Evolutionary conservation across 2,329 filamentous ascomycete genomes (phyloP).

Genomic region (Mollisiaceae sp.): DNA sequence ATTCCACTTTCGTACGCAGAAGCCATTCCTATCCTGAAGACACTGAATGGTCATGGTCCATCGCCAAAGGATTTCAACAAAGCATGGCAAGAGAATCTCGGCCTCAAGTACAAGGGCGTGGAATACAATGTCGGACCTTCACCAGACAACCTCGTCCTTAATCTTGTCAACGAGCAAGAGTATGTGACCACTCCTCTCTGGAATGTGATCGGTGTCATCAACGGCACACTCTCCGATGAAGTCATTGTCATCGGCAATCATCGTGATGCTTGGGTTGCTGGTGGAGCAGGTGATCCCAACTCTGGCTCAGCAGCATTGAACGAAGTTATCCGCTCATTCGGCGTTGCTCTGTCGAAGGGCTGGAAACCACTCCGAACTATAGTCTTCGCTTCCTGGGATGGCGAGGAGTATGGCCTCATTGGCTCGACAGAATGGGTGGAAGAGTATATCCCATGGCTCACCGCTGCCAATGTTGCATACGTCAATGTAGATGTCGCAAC

Average conservation of each 20-base stretch:
- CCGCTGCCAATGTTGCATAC: constrained; percentile 71
- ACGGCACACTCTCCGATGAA: constrained; percentile 85
- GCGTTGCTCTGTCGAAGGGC: constrained; percentile 70
- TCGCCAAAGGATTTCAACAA: constrained; percentile 74
- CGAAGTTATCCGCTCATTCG: constrained; percentile 78
- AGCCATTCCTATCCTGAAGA: constrained; percentile 84
- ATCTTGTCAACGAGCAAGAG: constrained; percentile 78
- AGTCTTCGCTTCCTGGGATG: constrained; percentile 80
- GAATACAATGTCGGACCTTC: constrained; percentile 74
- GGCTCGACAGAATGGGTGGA: constrained; percentile 89
- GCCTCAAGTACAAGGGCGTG: constrained; percentile 68
- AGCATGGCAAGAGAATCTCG: constrained; percentile 67
- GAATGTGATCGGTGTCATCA: constrained; percentile 93
- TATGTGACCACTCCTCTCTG: constrained; percentile 83
- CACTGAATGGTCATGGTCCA: constrained; percentile 87
- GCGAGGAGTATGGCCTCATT: constrained; percentile 78
- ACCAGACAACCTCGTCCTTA: constrained; percentile 70
- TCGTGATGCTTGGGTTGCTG: constrained; percentile 86
- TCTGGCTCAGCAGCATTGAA: constrained; percentile 80
- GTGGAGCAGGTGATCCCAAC: constrained; percentile 84
- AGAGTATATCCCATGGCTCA: constrained; percentile 79
- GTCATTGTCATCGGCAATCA: constrained; percentile 93
- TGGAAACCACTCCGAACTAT: constrained; percentile 91
- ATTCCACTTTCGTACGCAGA: constrained; percentile 89
- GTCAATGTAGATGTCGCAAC: constrained; percentile 80